A percentile compares a stretch with the other conserved stretches of the same genome.
These are phyloP conservation scores for Taphrina communis DNA, from an alignment of 1,139 yeast species.

Conservation along the genomic window DNA sequence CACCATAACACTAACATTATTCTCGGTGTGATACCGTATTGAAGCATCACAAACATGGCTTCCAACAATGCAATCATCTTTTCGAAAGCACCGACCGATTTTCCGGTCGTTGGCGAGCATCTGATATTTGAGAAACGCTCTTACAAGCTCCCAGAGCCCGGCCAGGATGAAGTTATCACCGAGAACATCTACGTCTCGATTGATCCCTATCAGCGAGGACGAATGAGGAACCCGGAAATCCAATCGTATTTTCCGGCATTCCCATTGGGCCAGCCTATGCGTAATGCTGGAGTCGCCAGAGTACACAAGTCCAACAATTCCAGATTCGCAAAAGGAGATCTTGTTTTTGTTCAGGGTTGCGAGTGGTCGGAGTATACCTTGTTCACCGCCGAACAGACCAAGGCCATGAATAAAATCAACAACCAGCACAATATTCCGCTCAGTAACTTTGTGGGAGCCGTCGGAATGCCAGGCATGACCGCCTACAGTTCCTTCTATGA, in stretches of 20 bases:
- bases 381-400: constrained; percentile 29
- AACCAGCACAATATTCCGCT: constrained; percentile 42
- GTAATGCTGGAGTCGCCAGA: constrained; percentile 43
- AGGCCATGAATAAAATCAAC: constrained; percentile 18
- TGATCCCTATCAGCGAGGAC: constrained; percentile 47
- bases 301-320: constrained; percentile 42
- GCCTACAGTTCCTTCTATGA: constrained; percentile 62
- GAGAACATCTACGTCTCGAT: constrained; percentile 45
- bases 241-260: constrained; percentile 44
- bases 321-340: constrained; percentile 40
- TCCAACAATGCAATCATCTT: constrained; percentile 39
- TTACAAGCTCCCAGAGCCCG: constrained; percentile 45
- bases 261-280: constrained; percentile 42
- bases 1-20: too few relatives aligned
- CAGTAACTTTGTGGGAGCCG: constrained; percentile 53
- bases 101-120: constrained; percentile 39
- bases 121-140: constrained; percentile 40
- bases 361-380: constrained; percentile 42
- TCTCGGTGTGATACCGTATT: too few relatives aligned
- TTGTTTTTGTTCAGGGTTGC: constrained; percentile 33
- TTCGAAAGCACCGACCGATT: constrained; percentile 29
- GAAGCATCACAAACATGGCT: not conserved
- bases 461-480: constrained; percentile 67
- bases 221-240: constrained; percentile 43
- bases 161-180: constrained; percentile 43